phyloP scores from a whole-genome alignment of 208 protist genomes.

The Phytomonas francai region DNA sequence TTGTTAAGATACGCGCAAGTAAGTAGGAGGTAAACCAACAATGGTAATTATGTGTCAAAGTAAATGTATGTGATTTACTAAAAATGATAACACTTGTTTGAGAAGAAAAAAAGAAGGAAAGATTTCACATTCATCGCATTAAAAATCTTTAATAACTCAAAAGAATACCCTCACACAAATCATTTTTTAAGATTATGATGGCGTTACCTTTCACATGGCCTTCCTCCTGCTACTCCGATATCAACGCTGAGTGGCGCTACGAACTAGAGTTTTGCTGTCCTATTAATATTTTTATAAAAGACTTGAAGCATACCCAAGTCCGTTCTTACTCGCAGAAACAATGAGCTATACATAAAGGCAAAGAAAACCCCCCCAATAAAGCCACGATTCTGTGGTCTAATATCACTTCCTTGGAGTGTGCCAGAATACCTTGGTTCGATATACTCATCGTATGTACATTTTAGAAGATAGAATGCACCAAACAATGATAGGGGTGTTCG shows the following conservation, averaged over 20 bases:
- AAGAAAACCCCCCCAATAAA: constrained; percentile 81
- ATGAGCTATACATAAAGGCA: constrained; percentile 52
- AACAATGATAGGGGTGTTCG: constrained; percentile 34
- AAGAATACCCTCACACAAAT: not conserved
- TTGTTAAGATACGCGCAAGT: constrained; percentile 11
- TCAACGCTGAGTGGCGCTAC: not conserved
- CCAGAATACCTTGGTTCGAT: constrained; percentile 54
- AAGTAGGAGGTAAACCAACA: constrained; percentile 3
- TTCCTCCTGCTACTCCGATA: not conserved
- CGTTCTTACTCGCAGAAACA: constrained; percentile 47
- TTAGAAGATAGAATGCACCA: constrained; percentile 49
- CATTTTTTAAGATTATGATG: not conserved
- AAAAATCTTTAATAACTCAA: not conserved
- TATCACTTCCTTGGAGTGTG: constrained; percentile 26
- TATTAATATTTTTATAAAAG: constrained; percentile 28
- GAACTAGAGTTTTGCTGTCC: not conserved
- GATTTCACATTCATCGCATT: not conserved
- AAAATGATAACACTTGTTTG: not conserved
- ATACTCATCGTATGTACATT: constrained; percentile 81
- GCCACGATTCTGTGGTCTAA: constrained; percentile 77
- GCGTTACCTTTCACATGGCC: not conserved
- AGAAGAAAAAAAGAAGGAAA: constrained; percentile 9
- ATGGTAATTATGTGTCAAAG: constrained; percentile 1
- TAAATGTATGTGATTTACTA: constrained; percentile 1
- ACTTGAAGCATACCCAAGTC: constrained; percentile 27